These are phyloP conservation scores for Plectranthus barbatus DNA, from an alignment of 257 asterid species.

Conservation along the genomic window DNA sequence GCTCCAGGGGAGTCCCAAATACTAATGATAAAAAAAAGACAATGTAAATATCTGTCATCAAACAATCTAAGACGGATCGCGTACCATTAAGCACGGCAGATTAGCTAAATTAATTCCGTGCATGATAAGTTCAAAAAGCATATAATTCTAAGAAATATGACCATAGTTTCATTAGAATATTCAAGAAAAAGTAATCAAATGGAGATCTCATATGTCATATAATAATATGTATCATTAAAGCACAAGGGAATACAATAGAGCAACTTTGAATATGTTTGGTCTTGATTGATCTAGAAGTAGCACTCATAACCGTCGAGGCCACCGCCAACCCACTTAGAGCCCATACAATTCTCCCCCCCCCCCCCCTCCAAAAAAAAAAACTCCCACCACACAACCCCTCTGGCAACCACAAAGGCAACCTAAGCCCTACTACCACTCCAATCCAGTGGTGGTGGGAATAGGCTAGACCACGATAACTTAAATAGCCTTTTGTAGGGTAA, in stretches of 20 bases:
- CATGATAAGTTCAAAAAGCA: neutral
- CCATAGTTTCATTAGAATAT: neutral
- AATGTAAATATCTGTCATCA: neutral
- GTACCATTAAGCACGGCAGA: neutral
- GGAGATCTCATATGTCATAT: neutral
- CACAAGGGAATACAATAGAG: neutral
- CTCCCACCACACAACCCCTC: too few species aligned
- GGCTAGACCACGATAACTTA: too few species aligned
- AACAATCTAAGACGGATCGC: constrained; percentile 6
- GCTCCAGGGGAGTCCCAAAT: constrained; percentile 77
- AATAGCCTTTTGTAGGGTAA: too few species aligned
- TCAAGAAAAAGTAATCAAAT: neutral
- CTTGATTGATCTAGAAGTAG: neutral
- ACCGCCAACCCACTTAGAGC: too few species aligned
- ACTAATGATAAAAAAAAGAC: constrained; percentile 33
- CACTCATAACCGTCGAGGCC: neutral
- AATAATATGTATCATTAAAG: neutral
- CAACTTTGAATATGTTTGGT: constrained; percentile 1
- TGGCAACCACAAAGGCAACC: too few species aligned
- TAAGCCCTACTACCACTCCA: too few species aligned
- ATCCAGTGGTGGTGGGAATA: too few species aligned
- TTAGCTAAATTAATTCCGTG: neutral
- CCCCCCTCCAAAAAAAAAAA: too few species aligned
- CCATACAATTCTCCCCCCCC: too few species aligned
- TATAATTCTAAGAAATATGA: neutral